phyloP scores from a whole-genome alignment of 345 rosid genomes.

The Bretschneidera sinensis region DNA sequence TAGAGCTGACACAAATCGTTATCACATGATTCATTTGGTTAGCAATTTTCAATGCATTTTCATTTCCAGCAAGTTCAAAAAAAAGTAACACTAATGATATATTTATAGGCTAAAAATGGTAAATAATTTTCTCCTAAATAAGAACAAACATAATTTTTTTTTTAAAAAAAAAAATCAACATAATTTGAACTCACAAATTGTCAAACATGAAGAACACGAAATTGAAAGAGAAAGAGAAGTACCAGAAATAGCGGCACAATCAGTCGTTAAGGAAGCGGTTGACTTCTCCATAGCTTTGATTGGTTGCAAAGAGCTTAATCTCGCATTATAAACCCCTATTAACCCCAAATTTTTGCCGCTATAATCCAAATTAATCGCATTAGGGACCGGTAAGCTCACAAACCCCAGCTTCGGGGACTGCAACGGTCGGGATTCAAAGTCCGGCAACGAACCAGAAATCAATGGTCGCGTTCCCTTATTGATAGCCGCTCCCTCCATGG shows the following conservation, averaged over 20 bases:
- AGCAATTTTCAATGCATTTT: too few species aligned
- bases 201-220: neutral
- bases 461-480: conserved; percentile 24
- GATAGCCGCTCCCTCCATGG: conserved; percentile 26
- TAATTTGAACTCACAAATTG: neutral
- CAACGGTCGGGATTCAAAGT: conserved; percentile 14
- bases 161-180: neutral
- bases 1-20: too few species aligned
- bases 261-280: conserved; percentile 29
- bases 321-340: conserved; percentile 7
- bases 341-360: conserved; percentile 9
- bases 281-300: conserved; percentile 47
- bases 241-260: conserved; percentile 34
- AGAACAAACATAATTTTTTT: too few species aligned
- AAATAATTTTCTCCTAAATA: too few species aligned
- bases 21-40: too few species aligned
- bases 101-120: too few species aligned
- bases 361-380: conserved; percentile 1
- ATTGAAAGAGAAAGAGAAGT: neutral
- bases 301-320: conserved; percentile 23
- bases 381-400: conserved; percentile 18
- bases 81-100: too few species aligned
- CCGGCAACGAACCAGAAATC: conserved; percentile 14
- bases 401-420: conserved; percentile 28
- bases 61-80: neutral